phyloP scores from a whole-genome alignment of 306 rosid species.

The Nissolia schottii region DNA sequence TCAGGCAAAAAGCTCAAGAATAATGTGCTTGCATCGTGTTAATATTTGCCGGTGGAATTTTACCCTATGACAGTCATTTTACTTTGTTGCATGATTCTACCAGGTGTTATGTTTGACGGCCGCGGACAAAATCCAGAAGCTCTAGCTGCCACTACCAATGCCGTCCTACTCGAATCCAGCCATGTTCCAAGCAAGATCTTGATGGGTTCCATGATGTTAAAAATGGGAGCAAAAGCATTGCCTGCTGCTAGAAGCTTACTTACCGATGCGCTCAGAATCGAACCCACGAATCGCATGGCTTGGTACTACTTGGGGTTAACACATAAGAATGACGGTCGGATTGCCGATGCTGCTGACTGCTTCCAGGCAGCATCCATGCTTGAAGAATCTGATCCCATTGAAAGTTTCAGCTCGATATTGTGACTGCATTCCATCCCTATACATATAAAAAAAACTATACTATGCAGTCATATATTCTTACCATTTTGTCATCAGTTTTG shows the following conservation, averaged over 20 bases:
- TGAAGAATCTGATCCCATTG: conserved; percentile 87
- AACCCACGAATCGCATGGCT: conserved; percentile 75
- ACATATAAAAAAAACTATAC: not conserved
- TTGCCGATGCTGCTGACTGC: conserved; percentile 78
- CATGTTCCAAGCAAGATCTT: conserved; percentile 71
- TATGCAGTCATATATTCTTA: not conserved
- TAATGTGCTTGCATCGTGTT: not conserved
- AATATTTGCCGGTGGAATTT: not conserved
- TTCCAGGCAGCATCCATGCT: conserved; percentile 96
- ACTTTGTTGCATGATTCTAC: conserved; percentile 17
- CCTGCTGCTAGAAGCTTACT: conserved; percentile 86
- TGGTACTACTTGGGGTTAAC: conserved; percentile 79
- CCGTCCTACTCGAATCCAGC: conserved; percentile 52
- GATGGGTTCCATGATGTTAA: conserved; percentile 50
- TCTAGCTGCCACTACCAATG: conserved; percentile 40
- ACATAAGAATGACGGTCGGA: conserved; percentile 72
- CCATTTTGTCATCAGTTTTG: conserved; percentile 8
- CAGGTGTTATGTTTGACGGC: conserved; percentile 64
- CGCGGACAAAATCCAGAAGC: conserved; percentile 63
- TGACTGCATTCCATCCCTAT: conserved; percentile 28
- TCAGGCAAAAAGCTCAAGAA: not conserved
- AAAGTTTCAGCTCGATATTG: conserved; percentile 54
- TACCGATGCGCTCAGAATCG: conserved; percentile 79
- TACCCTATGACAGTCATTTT: not conserved
- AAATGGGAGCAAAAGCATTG: conserved; percentile 48